A percentile compares a stretch with the other conserved stretches of the same genome.
These are phyloP conservation scores for Diaporthe vexans DNA, from an alignment of 2,329 filamentous ascomycete species.

Conservation along the genomic window DNA sequence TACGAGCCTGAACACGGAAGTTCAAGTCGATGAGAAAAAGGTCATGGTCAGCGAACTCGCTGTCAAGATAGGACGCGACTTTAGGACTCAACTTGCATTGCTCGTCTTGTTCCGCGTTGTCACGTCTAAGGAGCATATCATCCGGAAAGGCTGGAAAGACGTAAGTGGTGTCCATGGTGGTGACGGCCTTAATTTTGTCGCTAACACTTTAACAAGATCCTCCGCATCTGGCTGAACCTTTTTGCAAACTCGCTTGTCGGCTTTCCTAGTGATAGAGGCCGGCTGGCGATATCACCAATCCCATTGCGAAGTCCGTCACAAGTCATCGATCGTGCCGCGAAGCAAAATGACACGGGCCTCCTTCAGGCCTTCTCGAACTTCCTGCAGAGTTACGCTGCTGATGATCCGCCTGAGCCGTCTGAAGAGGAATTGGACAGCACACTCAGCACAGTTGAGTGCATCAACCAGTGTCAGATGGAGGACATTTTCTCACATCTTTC, in stretches of 20 bases:
- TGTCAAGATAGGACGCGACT: constrained; percentile 94
- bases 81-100: constrained; percentile 92
- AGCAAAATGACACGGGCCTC: constrained; percentile 83
- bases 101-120: constrained; percentile 96
- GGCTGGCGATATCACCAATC: constrained; percentile 82
- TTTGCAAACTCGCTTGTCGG: constrained; percentile 96
- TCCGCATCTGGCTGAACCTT: constrained; percentile 93
- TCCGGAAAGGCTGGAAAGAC: constrained; percentile 83
- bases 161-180: constrained; percentile 63
- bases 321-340: constrained; percentile 88
- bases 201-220: constrained; percentile 72
- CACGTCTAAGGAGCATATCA: constrained; percentile 83
- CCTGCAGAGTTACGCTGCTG: constrained; percentile 97
- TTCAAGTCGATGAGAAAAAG: constrained; percentile 90
- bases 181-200: background rate
- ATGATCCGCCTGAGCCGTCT: constrained; percentile 96
- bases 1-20: constrained; percentile 93
- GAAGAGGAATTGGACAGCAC: constrained; percentile 98
- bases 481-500: constrained; percentile 86
- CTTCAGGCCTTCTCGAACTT: constrained; percentile 97
- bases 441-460: constrained; percentile 92
- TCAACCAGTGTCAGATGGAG: constrained; percentile 88
- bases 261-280: constrained; percentile 73
- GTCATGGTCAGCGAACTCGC: constrained; percentile 99
- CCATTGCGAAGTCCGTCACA: constrained; percentile 93